phyloP scores from a whole-genome alignment of 495 filamentous ascomycete genomes.

The Trichoderma virens region DNA sequence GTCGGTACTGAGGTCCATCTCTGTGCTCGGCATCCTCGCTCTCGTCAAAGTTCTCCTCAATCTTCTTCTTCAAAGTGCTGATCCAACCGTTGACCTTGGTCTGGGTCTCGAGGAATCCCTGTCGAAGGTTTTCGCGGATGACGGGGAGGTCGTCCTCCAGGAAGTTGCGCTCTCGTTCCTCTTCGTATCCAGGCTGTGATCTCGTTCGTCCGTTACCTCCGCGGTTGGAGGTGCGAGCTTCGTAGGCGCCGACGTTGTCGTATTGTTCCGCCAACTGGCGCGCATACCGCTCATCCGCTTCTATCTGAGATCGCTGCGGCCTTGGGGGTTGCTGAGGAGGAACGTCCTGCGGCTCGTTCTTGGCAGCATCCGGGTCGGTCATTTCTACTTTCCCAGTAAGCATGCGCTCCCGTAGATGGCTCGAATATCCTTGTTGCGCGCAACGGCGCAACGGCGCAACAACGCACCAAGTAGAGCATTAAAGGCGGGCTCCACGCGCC shows the following conservation, averaged over 20 bases:
- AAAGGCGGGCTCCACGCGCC: slow-evolving; percentile 87
- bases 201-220: slow-evolving; percentile 26
- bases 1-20: slow-evolving; percentile 18
- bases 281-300: slow-evolving; percentile 88
- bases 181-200: slow-evolving; percentile 41
- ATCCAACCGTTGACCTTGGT: slow-evolving; percentile 90
- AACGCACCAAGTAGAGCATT: slow-evolving; percentile 78
- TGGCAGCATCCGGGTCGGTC: slow-evolving; percentile 82
- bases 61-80: slow-evolving; percentile 75
- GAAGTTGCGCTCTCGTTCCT: slow-evolving; percentile 63
- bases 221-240: slow-evolving; percentile 40
- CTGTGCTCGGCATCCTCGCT: background rate
- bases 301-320: slow-evolving; percentile 63
- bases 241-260: slow-evolving; percentile 51
- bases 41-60: slow-evolving; percentile 73
- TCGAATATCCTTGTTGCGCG: background rate
- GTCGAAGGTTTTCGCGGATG: slow-evolving; percentile 86
- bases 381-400: slow-evolving; percentile 52
- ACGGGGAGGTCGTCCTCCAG: slow-evolving; percentile 94
- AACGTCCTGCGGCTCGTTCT: slow-evolving; percentile 43
- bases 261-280: slow-evolving; percentile 90
- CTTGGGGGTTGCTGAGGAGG: slow-evolving; percentile 66
- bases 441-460: background rate
- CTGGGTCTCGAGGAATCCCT: slow-evolving; percentile 94
- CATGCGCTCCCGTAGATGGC: background rate